Base-by-base conservation (phyloP, 2,329 filamentous ascomycete genomes). In the Xylaria sp. region DNA sequence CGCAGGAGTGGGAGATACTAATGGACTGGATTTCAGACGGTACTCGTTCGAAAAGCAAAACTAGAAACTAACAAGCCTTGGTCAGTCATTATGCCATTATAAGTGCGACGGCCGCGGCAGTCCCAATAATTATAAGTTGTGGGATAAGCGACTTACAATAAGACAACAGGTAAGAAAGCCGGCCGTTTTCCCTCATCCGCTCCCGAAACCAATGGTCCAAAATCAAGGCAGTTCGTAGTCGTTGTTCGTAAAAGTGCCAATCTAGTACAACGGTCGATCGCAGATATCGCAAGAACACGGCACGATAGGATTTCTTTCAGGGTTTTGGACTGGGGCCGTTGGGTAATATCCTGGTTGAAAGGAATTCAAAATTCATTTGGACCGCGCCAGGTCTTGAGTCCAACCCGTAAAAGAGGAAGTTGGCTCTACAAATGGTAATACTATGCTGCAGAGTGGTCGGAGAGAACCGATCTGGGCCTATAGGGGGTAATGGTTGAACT, bases 21-120 rank as follows among this genome's bases (percentile, higher is more conserved):
- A 71, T 63, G 57, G 65, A 66, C 57, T 63, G 36, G 56, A 64
- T 44, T 67, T 44, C 54, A 51, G 67, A 67, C 60, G 60, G 53
- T 54, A 63, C 59, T 72, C 63, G 65, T 71, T 75, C 63, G 56
- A 60, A 59, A 28, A 59, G 38, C 61, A 62, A 60, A 59, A 62
- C 74, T 74, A 63, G 67, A 66, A 38, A 66, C 49, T 26, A 59
- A 28, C 46, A 57, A 51, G 58, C 59, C 36, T 64, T 69, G 53
- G 64, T 76, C 68, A 75, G 74, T 53, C 48, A 48, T 59, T 20
- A 61, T 66, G 59, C 62, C 59, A 53, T 31, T 63, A 42, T 58
- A 58, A 59, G 15, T 56, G 60, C 58, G 58, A 63, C 46, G n/a
- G 38, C 13, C 28, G 28, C 36, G 33, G 42, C 38, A 28, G 26